Evolutionary conservation across 2,329 filamentous ascomycete genomes (phyloP), one percentile per base, ranked within the genome.

Genomic region (Cryphonectria parasitica): DNA sequence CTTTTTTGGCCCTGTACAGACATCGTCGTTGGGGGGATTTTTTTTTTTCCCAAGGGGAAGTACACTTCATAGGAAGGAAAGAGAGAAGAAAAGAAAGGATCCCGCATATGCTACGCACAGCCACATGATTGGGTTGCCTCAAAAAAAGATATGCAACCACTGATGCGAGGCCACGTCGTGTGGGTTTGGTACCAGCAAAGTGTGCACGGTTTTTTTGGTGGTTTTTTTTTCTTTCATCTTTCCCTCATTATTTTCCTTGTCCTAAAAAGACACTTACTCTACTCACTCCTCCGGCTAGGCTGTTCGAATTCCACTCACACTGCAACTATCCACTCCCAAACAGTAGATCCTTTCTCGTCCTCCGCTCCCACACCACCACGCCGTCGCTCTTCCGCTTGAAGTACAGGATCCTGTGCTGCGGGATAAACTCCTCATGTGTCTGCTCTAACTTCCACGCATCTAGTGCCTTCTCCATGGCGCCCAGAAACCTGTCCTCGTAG

Each of bases 391-490:
- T 83, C 15, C 84, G 81, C 77, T 84, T 88, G 75, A 91, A 90
- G 77, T 89, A 90, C 69, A 89, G 76, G 73, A 91, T 88, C 22
- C 89, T 82, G 75, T 90, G 88, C 78, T 90, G 87, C 8, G 89
- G 89, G 69, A 91, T 90, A 75, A 90, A 91, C 77, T 91, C 89
- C 71, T 90, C 88, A 73, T 90, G 86, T 43, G 88, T 90, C 78
- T 87, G 85, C 75, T 90, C 88, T 22, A 80, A 82, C 80, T 87
- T 89, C 89, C 89, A 91, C 41, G 82, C 79, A 66, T 84, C 84
- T 6, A 90, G 78, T 1, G 82, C 76, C 73, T 85, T 86, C 77
- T 90, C 88, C 73, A 82, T 83, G 2, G 83, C 81, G 1, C 87
- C 88, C 4, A 82, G 71, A 75, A 90, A 90, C 22, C 89, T 82